Evolutionary conservation across 805 yeast genomes (phyloP).

Genomic region (Pichia exigua): DNA sequence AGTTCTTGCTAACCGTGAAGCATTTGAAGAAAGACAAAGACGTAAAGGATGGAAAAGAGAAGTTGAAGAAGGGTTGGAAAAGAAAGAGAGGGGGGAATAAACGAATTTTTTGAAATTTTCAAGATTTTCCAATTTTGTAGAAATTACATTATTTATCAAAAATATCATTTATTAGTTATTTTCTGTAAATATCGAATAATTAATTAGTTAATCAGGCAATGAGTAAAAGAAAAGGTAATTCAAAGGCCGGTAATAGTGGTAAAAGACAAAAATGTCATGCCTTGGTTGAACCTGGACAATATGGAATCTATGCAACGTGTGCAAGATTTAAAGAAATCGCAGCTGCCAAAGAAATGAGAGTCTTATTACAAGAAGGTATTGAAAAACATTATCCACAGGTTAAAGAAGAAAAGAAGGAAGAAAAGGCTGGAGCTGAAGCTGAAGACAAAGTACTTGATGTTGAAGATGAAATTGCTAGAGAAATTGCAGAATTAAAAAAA

Average conservation of each 20-base stretch:
- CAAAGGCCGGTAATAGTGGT: slow-evolving; percentile 10
- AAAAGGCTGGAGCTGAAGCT: slow-evolving; percentile 11
- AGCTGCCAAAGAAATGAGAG: slow-evolving; percentile 66
- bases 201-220: slow-evolving; percentile 4
- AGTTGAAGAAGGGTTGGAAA: slow-evolving; percentile 30
- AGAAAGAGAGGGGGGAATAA: not conserved
- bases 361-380: slow-evolving; percentile 47
- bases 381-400: slow-evolving; percentile 36
- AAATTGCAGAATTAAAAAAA: slow-evolving; percentile 52
- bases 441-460: slow-evolving; percentile 42
- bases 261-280: slow-evolving; percentile 38
- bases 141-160: too few species aligned
- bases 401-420: slow-evolving; percentile 13
- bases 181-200: too few species aligned
- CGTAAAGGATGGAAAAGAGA: slow-evolving; percentile 78
- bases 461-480: slow-evolving; percentile 70
- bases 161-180: too few species aligned
- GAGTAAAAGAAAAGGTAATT: slow-evolving; percentile 22
- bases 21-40: slow-evolving; percentile 80
- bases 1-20: slow-evolving; percentile 56
- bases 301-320: slow-evolving; percentile 88
- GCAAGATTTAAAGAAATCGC: slow-evolving; percentile 69
- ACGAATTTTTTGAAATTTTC: not conserved
- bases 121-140: not conserved
- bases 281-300: slow-evolving; percentile 72